Evolutionary conservation across 2,329 filamentous ascomycete genomes (phyloP).

Genomic region (Beauveria australis): DNA sequence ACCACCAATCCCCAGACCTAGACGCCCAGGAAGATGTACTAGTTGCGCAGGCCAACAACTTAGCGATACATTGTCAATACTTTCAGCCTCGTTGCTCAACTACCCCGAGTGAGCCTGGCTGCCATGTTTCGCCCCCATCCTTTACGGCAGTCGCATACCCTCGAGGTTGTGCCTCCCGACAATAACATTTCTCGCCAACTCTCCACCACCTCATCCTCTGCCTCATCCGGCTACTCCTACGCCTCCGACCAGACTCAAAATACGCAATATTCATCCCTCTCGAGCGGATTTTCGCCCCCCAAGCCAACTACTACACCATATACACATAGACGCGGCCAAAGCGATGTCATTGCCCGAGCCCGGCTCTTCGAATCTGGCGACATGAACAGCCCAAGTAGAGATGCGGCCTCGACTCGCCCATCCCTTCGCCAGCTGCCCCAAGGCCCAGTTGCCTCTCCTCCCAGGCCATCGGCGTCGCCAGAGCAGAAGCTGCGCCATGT

Average conservation of each 20-base stretch:
- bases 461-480: constrained; percentile 29
- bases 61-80: constrained; percentile 29
- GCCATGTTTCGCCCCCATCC: constrained; percentile 43
- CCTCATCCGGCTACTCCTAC: constrained; percentile 59
- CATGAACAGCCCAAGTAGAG: constrained; percentile 34
- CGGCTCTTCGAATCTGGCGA: constrained; percentile 36
- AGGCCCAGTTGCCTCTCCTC: constrained; percentile 41
- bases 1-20: neutral
- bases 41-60: constrained; percentile 6
- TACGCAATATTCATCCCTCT: constrained; percentile 62
- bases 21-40: constrained; percentile 10
- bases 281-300: constrained; percentile 43
- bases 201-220: constrained; percentile 63
- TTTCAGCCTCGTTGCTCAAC: constrained; percentile 22
- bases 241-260: constrained; percentile 48
- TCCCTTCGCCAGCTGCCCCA: constrained; percentile 69
- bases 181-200: constrained; percentile 49
- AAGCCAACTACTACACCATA: constrained; percentile 21
- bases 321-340: constrained; percentile 65
- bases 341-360: constrained; percentile 55
- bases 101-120: neutral
- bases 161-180: constrained; percentile 33
- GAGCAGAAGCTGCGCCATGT: constrained; percentile 18
- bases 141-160: constrained; percentile 47
- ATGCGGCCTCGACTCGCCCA: constrained; percentile 60